Conservation (phyloP, 495 filamentous ascomycete genomes). For the Aspergillus incahuasiensis region DNA sequence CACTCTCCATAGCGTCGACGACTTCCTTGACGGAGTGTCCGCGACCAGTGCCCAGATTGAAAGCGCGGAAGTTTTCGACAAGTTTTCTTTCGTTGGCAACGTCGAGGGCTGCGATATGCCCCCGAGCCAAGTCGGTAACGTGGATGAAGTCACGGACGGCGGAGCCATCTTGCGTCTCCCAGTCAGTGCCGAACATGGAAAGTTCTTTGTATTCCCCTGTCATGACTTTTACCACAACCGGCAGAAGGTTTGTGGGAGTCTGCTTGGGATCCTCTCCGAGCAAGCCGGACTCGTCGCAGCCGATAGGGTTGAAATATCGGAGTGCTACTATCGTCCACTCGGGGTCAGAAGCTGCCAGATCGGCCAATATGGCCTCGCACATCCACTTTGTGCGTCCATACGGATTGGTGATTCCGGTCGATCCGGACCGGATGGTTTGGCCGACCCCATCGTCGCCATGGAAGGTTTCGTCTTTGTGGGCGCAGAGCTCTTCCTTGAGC, state of each 20-base stretch:
- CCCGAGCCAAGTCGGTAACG: constrained; percentile 61
- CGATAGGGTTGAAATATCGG: constrained; percentile 66
- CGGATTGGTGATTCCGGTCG: constrained; percentile 56
- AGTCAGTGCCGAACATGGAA: constrained; percentile 59
- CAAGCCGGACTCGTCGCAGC: constrained; percentile 59
- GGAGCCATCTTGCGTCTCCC: constrained; percentile 59
- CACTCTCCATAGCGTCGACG: constrained; percentile 42
- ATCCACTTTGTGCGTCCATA: constrained; percentile 66
- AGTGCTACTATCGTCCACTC: constrained; percentile 59
- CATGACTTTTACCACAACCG: constrained; percentile 56
- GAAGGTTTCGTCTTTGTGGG: constrained; percentile 46
- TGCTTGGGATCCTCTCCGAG: constrained; percentile 63
- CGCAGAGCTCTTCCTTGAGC: constrained; percentile 55
- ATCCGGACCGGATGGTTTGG: constrained; percentile 34
- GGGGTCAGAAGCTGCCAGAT: constrained; percentile 53
- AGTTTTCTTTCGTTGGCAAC: constrained; percentile 34
- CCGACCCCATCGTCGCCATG: constrained; percentile 29
- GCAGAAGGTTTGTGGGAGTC: constrained; percentile 59
- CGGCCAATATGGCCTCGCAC: constrained; percentile 60
- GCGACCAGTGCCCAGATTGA: constrained; percentile 50
- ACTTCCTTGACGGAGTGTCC: constrained; percentile 51
- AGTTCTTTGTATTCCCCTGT: constrained; percentile 49
- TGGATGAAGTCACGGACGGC: constrained; percentile 57
- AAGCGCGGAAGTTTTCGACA: constrained; percentile 45
- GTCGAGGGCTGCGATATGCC: constrained; percentile 56